phyloP scores from a whole-genome alignment of 352 stramenopile species.

The Phytophthora boehmeriae region DNA sequence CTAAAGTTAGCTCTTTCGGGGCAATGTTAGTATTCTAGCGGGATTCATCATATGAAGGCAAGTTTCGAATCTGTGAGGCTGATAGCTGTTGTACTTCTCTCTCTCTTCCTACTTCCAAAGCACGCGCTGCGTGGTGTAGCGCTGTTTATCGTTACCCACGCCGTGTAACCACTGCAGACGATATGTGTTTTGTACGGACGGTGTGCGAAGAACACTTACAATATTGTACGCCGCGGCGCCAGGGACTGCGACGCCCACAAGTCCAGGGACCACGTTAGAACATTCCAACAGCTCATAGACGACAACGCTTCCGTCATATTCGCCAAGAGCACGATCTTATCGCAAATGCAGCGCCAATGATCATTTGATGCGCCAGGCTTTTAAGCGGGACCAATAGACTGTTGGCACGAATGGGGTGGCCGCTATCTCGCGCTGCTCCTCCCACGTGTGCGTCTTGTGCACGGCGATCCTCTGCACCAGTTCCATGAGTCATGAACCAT shows the following conservation, averaged over 20 bases:
- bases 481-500: too few relatives aligned
- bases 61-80: constrained; percentile 39
- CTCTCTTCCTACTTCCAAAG: constrained; percentile 32
- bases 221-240: constrained; percentile 46
- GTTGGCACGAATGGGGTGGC: too few relatives aligned
- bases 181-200: constrained; percentile 48
- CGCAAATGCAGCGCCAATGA: constrained; percentile 29
- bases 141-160: constrained; percentile 53
- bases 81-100: constrained; percentile 44
- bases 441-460: constrained; percentile 41
- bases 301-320: constrained; percentile 49
- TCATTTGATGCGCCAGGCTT: constrained; percentile 69
- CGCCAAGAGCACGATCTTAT: constrained; percentile 36
- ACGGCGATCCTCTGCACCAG: too few relatives aligned
- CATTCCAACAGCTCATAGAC: constrained; percentile 50
- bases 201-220: constrained; percentile 43
- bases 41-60: constrained; percentile 37
- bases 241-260: constrained; percentile 41
- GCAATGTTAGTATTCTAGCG: constrained; percentile 26
- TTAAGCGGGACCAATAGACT: too few relatives aligned
- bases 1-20: constrained; percentile 15
- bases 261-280: constrained; percentile 37
- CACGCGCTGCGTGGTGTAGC: constrained; percentile 41
- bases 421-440: constrained; percentile 47
- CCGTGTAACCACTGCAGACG: constrained; percentile 47